A percentile compares a stretch with the other conserved stretches of the same genome.
Conservation (phyloP, 768 basidiomycete genomes). For the Termitomyces sp. region DNA sequence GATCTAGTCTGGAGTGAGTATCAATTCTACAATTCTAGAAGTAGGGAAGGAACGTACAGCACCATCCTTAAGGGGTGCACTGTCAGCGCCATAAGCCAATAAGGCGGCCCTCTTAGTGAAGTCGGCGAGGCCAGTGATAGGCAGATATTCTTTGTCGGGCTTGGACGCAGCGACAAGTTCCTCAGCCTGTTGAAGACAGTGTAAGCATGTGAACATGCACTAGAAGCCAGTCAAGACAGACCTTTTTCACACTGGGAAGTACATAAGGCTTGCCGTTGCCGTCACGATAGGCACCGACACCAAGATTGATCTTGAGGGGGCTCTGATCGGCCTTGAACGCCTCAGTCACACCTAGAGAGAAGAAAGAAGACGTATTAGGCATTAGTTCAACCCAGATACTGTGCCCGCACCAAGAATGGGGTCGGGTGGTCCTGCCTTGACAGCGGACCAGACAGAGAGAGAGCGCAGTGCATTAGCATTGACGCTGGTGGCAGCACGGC, state of each 20-base stretch:
- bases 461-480: constrained; percentile 33
- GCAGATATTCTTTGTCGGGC: constrained; percentile 93
- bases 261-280: constrained; percentile 94
- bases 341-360: constrained; percentile 73
- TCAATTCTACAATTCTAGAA: constrained; percentile 6
- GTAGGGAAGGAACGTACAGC: constrained; percentile 43
- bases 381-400: constrained; percentile 1
- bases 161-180: constrained; percentile 57
- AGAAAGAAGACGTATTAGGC: constrained; percentile 6
- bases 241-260: constrained; percentile 84
- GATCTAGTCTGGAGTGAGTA: constrained; percentile 41
- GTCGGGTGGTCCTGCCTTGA: constrained; percentile 87
- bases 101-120: constrained; percentile 86
- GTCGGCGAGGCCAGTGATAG: constrained; percentile 85
- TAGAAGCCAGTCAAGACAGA: constrained; percentile 16
- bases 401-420: constrained; percentile 76
- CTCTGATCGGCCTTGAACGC: constrained; percentile 96
- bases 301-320: constrained; percentile 92
- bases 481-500: constrained; percentile 39
- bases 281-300: constrained; percentile 96
- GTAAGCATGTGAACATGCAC: not conserved
- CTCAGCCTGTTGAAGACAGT: constrained; percentile 55
- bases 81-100: constrained; percentile 87
- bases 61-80: constrained; percentile 62
- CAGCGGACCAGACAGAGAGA: constrained; percentile 74